Base-by-base conservation (phyloP, 805 yeast species). In the Monosporozyma unispora region DNA sequence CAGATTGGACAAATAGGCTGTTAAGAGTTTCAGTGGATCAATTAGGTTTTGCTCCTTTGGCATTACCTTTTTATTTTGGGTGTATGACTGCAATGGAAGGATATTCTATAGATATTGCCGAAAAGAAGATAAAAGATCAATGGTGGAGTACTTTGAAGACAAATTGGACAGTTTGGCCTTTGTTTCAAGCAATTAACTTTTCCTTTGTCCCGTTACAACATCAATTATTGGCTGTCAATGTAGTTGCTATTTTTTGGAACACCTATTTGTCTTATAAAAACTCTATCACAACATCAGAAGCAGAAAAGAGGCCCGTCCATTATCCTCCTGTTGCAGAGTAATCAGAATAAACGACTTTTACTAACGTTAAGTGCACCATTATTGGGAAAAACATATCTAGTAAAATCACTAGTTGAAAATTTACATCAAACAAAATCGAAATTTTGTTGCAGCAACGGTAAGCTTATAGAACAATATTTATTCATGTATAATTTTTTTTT, bases 81-180 rank as follows among this genome's bases (percentile, higher is more conserved):
- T 71, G 77, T 39, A 82, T 88, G 81, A 75, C 90, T 0, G 37
- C 79, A 3, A 63, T 90, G 72, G 93, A 87, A 60, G 74, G 76
- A 12, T 69, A 74, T 45, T 60, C 76, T 0, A 37, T 67, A 3
- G 62, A 63, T 0, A 70, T 70, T 21, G 70, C 81, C 14, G 60
- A 63, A 47, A 45, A 55, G 4, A 81, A 77, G 54, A 57, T 83
- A 22, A 44, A 66, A 2, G 67, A 71, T 14, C 79, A 81, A 51
- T 80, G 80, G 78, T 69, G 80, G 81, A 73, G 76, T 3, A 89
- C 96, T 0, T 66, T 90, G 40, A 63, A 71, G 31, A 74, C 85
- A 16, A 90, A 89, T 64, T 88, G 95, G 90, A 61, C 73, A 47
- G 84, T 91, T 11, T 93, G 98, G 99, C 98, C 98, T 0, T 66